Base-by-base conservation (phyloP, 495 filamentous ascomycete species). In the Trypethelium eluteriae region DNA sequence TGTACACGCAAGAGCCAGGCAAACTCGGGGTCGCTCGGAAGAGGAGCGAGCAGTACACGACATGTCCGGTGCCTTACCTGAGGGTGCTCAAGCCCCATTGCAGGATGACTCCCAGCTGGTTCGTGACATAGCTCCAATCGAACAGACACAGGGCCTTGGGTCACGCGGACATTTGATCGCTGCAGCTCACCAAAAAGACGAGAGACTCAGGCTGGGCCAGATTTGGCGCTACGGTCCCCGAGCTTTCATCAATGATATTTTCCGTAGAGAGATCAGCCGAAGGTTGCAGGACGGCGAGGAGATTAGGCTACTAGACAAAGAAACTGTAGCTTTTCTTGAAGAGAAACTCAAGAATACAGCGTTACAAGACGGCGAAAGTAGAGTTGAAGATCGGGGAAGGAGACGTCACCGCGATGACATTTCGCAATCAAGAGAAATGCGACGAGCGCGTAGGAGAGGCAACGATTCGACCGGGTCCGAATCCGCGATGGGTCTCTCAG, bases 241-340 rank as follows among this genome's bases (percentile, higher is more conserved):
- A 59, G 53, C 53, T 59, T 59, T 59, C 53, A 36, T 59, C 7
- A 59, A 59, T 32, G 53, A 59, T 36, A 35, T 59, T 14, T 3
- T 59, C 53, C 53, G 53, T 14, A 34, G 53, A 36, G 53, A 59
- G 53, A 32, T 59, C 3, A 32, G 25, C 32, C 53, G 53, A 59
- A 59, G 53, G 36, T 36, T 59, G 53, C 32, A 7, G 32, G 32
- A 59, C 18, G 53, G 53, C 25, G 53, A 59, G 53, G 53, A 59
- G 32, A 36, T 59, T 5, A 59, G 53, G 18, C 34, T 59, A 34
- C 32, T 59, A 36, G 53, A 59, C 32, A 59, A 59, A 36, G 53
- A 59, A 18, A 36, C 53, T 9, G 14, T 59, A 3, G 32, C 53
- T 36, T 59, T 59, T 2, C 53, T 59, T 36, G 53, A 59, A 18